phyloP scores from a whole-genome alignment of 75 land plant species.

The Chamaecyparis obtusa region DNA sequence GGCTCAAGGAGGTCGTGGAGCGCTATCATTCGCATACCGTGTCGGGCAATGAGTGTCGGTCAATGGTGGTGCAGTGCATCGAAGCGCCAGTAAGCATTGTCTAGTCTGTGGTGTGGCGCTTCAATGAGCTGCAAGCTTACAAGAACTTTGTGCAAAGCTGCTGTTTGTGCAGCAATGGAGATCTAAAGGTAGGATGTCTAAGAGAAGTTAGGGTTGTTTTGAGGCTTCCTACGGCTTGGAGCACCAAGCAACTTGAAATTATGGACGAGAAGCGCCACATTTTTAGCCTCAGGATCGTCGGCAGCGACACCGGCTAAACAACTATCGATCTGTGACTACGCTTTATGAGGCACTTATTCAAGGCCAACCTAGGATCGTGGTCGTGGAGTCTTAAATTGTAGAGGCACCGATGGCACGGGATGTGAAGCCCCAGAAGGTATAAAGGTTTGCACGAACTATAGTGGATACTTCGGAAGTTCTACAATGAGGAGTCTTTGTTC shows the following conservation, averaged over 20 bases:
- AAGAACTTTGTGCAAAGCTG: slow-evolving; percentile 30
- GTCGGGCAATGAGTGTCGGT: slow-evolving; percentile 2
- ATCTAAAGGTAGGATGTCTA: slow-evolving; percentile 11
- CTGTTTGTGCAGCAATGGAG: slow-evolving; percentile 12
- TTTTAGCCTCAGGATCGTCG: slow-evolving; percentile 16
- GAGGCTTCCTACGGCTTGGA: slow-evolving; percentile 10
- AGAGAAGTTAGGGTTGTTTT: slow-evolving; percentile 19
- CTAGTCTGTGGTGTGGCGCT: slow-evolving; percentile 31
- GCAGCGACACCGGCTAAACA: slow-evolving; percentile 20
- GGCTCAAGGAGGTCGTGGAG: slow-evolving; percentile 10
- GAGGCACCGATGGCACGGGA: slow-evolving; percentile 42
- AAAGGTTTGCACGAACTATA: slow-evolving; percentile 41
- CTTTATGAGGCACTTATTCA: slow-evolving; percentile 16
- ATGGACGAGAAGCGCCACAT: slow-evolving; percentile 21
- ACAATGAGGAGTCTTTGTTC: slow-evolving; percentile 43
- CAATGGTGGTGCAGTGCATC: slow-evolving; percentile 16
- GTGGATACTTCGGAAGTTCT: slow-evolving; percentile 52
- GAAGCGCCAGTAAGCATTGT: slow-evolving; percentile 16
- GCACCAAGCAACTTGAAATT: slow-evolving; percentile 22
- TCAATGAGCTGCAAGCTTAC: slow-evolving; percentile 27
- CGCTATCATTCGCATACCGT: slow-evolving; percentile 8
- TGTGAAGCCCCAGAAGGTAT: slow-evolving; percentile 43
- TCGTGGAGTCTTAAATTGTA: slow-evolving; percentile 42
- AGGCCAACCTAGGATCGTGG: slow-evolving; percentile 16
- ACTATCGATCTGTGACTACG: slow-evolving; percentile 40